Evolutionary conservation across 2,329 filamentous ascomycete species (phyloP).

Genomic region (Colletotrichum sp.): DNA sequence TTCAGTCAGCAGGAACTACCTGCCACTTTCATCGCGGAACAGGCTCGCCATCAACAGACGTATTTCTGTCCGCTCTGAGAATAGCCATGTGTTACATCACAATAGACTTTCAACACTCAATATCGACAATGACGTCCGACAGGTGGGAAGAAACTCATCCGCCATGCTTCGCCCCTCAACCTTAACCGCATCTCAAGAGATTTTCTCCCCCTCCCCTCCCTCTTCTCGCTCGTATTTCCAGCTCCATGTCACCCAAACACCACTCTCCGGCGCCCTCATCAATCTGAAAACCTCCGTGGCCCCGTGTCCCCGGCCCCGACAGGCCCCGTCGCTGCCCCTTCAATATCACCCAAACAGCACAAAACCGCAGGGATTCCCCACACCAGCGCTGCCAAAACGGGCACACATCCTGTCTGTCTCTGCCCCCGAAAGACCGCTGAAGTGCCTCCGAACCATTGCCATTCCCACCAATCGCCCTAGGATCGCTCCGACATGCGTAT

Average conservation of each 20-base stretch:
- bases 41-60: neutral
- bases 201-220: neutral
- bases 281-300: neutral
- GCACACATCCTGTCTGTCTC: neutral
- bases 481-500: neutral
- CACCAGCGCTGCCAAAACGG: neutral
- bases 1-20: neutral
- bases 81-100: neutral
- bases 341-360: slow-evolving; percentile 11
- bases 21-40: neutral
- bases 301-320: neutral
- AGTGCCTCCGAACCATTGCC: neutral
- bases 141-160: neutral
- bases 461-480: slow-evolving; percentile 14
- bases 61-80: neutral
- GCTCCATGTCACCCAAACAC: neutral
- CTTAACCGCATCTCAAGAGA: neutral
- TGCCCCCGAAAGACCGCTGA: neutral
- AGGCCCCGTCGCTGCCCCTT: slow-evolving; percentile 5
- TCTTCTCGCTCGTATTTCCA: neutral
- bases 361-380: slow-evolving; percentile 7
- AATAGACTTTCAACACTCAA: neutral
- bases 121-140: slow-evolving; percentile 1
- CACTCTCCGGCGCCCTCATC: neutral
- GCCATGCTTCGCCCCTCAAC: neutral